These are phyloP conservation scores for Tubosaeta brunneosetosa DNA, from an alignment of 768 basidiomycete genomes.

Conservation along the genomic window DNA sequence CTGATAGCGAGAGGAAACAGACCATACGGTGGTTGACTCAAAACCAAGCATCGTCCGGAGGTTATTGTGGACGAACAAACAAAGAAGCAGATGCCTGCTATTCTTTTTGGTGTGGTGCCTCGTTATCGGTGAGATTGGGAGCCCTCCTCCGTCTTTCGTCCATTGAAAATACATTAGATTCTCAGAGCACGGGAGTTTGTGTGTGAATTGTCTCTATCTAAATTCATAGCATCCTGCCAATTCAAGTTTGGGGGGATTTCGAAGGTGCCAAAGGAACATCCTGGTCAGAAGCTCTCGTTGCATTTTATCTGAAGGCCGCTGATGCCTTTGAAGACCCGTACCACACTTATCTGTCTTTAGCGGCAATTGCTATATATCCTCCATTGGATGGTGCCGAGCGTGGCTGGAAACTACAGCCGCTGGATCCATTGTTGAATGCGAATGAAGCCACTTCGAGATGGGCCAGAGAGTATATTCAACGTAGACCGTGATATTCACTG, in stretches of 20 bases:
- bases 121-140: slow-evolving; percentile 54
- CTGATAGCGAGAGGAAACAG: slow-evolving; percentile 37
- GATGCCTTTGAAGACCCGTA: slow-evolving; percentile 68
- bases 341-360: slow-evolving; percentile 89
- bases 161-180: slow-evolving; percentile 45
- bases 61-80: slow-evolving; percentile 83
- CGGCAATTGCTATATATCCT: slow-evolving; percentile 68
- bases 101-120: slow-evolving; percentile 91
- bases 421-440: slow-evolving; percentile 74
- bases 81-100: slow-evolving; percentile 93
- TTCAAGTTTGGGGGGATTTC: slow-evolving; percentile 87
- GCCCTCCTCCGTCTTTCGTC: not conserved
- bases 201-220: slow-evolving; percentile 48
- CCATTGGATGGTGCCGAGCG: slow-evolving; percentile 30
- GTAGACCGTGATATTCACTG: slow-evolving; percentile 11
- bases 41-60: slow-evolving; percentile 62
- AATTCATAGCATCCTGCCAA: slow-evolving; percentile 73
- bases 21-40: slow-evolving; percentile 76
- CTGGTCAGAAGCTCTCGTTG: slow-evolving; percentile 48
- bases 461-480: slow-evolving; percentile 57
- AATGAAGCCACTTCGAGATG: slow-evolving; percentile 60
- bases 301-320: not conserved
- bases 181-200: slow-evolving; percentile 58
- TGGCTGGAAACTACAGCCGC: slow-evolving; percentile 53
- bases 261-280: slow-evolving; percentile 73